Evolutionary conservation across 1,139 yeast species (phyloP), one percentile per base, ranked within the genome.

Genomic region (Pichia sp.): DNA sequence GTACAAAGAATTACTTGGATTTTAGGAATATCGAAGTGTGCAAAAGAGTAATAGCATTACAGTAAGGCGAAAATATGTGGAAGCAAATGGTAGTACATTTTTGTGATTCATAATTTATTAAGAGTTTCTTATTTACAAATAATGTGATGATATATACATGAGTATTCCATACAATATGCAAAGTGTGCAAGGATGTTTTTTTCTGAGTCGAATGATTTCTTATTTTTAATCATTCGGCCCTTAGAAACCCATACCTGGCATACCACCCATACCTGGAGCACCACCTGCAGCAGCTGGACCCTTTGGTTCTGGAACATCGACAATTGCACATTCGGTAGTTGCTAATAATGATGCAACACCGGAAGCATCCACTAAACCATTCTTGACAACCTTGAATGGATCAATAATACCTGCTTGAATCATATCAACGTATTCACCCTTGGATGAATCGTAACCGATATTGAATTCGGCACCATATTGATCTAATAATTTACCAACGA

Each of bases 281-380:
- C 83, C 81, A 57, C 82, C 81, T 48, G 77, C 75, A 53, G 79
- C 73, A 49, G 85, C 75, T 53, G 88, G 78, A 56, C 81, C 75
- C 67, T 85, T 77, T 58, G 92, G 95, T 70, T 85, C 90, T 58
- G 97, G 97, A 59, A 95, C 96, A 60, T 90, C 97, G 51, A 90
- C 97, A 64, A 92, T 87, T 54, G 97, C 97, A 69, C 97, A 94
- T 73, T 92, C 99, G 53, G 98, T 92, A 48, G 98, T 94, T 56
- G 97, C 98, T 67, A 92, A 79, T 66, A 92, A 77, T 31, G 97
- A 88, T 44, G 99, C 98, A 56, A 92, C 98, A 73, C 97, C 96
- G 47, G 95, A 78, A 50, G 99, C 99, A 61, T 92, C 98, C 48
- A 88, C 92, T 61, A 92, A 77, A 56, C 98, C 98, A 58, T 88